These are phyloP conservation scores for Euphorbia corollata DNA, from an alignment of 441 rosid species.

Conservation along the genomic window DNA sequence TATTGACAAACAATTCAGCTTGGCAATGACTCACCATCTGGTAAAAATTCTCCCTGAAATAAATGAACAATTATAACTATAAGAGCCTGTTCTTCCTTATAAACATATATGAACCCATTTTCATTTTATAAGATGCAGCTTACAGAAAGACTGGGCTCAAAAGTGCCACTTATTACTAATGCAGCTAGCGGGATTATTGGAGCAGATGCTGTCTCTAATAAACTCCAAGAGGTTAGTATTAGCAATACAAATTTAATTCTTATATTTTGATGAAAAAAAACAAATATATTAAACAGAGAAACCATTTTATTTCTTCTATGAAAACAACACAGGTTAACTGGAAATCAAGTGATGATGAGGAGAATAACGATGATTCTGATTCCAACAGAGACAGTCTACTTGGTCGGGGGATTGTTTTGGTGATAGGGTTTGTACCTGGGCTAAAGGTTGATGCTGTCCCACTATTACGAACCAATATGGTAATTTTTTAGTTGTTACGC, in stretches of 20 bases:
- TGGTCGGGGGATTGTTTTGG: slow-evolving; percentile 37
- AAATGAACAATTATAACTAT: not conserved
- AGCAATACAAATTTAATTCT: too few species aligned
- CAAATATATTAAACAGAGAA: not conserved
- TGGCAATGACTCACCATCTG: slow-evolving; percentile 29
- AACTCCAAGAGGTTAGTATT: slow-evolving; percentile 32
- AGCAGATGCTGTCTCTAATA: slow-evolving; percentile 26
- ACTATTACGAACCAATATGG: slow-evolving; percentile 25
- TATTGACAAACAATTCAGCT: slow-evolving; percentile 26
- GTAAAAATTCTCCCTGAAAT: slow-evolving; percentile 20
- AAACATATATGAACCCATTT: not conserved
- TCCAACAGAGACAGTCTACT: not conserved
- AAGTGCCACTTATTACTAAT: slow-evolving; percentile 31
- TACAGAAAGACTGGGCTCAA: slow-evolving; percentile 25
- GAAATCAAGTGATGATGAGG: slow-evolving; percentile 23
- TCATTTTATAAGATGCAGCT: slow-evolving; percentile 24
- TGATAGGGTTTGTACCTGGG: slow-evolving; percentile 51
- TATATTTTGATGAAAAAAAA: not conserved
- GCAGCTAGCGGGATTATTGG: slow-evolving; percentile 43
- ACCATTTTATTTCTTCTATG: not conserved
- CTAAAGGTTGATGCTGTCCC: slow-evolving; percentile 38
- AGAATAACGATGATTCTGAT: slow-evolving; percentile 14
- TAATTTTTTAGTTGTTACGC: not conserved
- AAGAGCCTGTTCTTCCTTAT: not conserved
- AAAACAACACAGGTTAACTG: slow-evolving; percentile 28